Conservation (phyloP, 768 basidiomycete genomes). For the Terana coerulea region DNA sequence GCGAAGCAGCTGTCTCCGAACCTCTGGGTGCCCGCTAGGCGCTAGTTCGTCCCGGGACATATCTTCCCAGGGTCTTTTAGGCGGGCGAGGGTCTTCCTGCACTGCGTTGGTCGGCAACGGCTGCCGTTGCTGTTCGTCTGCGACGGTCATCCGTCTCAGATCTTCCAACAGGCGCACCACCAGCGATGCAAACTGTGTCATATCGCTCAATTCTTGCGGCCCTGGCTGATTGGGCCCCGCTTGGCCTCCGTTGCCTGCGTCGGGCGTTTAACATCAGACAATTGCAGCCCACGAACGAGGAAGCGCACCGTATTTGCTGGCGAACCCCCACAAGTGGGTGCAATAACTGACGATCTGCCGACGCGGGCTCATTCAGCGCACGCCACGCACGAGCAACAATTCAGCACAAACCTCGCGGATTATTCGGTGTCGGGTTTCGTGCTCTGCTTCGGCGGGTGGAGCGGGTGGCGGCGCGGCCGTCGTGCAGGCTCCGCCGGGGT, state of each 20-base stretch:
- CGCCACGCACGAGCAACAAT: background rate
- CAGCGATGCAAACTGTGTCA: conserved; percentile 60
- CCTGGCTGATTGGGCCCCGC: conserved; percentile 37
- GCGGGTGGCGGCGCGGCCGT: conserved; percentile 32
- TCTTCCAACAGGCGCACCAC: conserved; percentile 70
- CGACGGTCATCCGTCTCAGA: conserved; percentile 40
- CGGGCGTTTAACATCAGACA: background rate
- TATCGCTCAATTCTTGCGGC: conserved; percentile 58
- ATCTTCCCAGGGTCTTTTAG: conserved; percentile 82
- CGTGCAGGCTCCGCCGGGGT: conserved; percentile 36
- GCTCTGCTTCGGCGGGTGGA: conserved; percentile 30
- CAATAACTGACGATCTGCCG: conserved; percentile 63
- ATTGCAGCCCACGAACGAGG: background rate
- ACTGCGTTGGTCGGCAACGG: background rate
- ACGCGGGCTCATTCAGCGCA: background rate
- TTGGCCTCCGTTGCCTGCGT: background rate
- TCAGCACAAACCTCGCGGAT: conserved; percentile 38
- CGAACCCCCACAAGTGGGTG: conserved; percentile 56
- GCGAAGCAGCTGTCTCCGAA: background rate
- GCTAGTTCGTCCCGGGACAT: conserved; percentile 44
- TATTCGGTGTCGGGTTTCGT: conserved; percentile 21
- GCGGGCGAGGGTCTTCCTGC: conserved; percentile 54
- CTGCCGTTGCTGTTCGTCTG: conserved; percentile 22
- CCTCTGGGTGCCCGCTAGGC: conserved; percentile 8
- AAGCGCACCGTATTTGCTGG: conserved; percentile 59